A percentile compares a stretch with the other conserved stretches of the same genome.
These are phyloP conservation scores for Trichosanthes truncata DNA, from an alignment of 306 rosid species.

Conservation along the genomic window DNA sequence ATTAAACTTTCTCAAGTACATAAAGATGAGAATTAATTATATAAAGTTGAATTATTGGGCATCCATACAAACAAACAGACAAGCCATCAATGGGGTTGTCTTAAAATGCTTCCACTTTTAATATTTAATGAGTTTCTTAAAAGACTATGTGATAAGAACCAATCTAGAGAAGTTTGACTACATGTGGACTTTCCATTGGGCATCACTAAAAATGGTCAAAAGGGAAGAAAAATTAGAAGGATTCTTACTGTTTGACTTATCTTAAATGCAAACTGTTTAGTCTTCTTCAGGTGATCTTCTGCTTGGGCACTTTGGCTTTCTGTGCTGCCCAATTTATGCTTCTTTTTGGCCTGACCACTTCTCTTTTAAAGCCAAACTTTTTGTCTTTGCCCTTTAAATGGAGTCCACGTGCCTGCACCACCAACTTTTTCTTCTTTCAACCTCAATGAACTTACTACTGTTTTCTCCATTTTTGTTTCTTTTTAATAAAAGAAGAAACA, in stretches of 20 bases:
- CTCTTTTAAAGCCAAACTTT: constrained; percentile 23
- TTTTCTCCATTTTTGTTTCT: constrained; percentile 7
- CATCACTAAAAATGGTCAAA: neutral
- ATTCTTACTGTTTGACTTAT: constrained; percentile 2
- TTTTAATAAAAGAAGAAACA: neutral
- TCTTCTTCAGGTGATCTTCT: constrained; percentile 1
- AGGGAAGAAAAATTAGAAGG: neutral
- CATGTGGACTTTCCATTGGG: constrained; percentile 16
- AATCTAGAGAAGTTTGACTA: constrained; percentile 3
- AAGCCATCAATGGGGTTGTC: constrained; percentile 3
- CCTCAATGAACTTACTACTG: constrained; percentile 1
- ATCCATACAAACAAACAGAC: constrained; percentile 13
- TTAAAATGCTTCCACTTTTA: constrained; percentile 19
- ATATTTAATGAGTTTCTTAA: constrained; percentile 19
- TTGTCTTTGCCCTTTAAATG: constrained; percentile 38
- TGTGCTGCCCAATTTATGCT: constrained; percentile 11
- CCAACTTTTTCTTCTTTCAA: constrained; percentile 19
- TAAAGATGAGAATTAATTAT: constrained; percentile 20
- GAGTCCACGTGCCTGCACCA: constrained; percentile 67
- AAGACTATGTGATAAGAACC: constrained; percentile 3
- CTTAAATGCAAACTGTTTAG: neutral
- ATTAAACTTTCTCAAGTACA: constrained; percentile 22
- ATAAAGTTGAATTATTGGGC: constrained; percentile 18
- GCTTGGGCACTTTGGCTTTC: neutral
- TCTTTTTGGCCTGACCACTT: constrained; percentile 19